Evolutionary conservation across 352 stramenopile species (phyloP).

Genomic region (Phytophthora foliorum): DNA sequence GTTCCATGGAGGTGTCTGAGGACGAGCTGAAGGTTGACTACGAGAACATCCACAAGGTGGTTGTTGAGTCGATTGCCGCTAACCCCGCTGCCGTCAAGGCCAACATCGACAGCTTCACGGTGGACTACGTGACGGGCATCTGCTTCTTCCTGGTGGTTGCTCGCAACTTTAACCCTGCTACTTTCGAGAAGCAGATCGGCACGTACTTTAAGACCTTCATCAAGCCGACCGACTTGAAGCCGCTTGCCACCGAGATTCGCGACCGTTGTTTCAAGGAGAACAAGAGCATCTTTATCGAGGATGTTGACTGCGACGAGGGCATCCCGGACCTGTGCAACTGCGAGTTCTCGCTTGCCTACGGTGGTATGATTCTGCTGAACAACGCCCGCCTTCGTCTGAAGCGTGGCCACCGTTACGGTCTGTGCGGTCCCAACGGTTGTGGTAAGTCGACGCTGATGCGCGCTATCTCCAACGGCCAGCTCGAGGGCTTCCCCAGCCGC

Average conservation of each 20-base stretch:
- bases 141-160: constrained; percentile 90
- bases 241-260: constrained; percentile 76
- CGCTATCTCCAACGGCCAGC: constrained; percentile 95
- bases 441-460: constrained; percentile 98
- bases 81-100: constrained; percentile 88
- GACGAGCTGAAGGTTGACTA: constrained; percentile 95
- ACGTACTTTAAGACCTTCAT: constrained; percentile 92
- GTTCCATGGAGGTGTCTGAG: constrained; percentile 92
- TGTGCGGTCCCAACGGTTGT: constrained; percentile 94
- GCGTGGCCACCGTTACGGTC: constrained; percentile 94
- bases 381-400: constrained; percentile 93
- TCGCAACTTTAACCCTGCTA: constrained; percentile 95
- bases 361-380: constrained; percentile 94
- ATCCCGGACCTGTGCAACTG: constrained; percentile 99
- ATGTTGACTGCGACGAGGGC: constrained; percentile 97
- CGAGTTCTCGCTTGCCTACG: constrained; percentile 98
- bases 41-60: constrained; percentile 77
- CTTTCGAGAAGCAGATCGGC: constrained; percentile 94
- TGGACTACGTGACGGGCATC: constrained; percentile 91
- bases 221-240: constrained; percentile 67
- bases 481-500: constrained; percentile 97
- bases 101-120: constrained; percentile 89
- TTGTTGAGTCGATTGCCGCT: constrained; percentile 83
- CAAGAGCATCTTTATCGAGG: constrained; percentile 94
- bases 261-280: constrained; percentile 92